phyloP scores from a whole-genome alignment of 2,329 filamentous ascomycete genomes.

The Calonectria multiphialidica region DNA sequence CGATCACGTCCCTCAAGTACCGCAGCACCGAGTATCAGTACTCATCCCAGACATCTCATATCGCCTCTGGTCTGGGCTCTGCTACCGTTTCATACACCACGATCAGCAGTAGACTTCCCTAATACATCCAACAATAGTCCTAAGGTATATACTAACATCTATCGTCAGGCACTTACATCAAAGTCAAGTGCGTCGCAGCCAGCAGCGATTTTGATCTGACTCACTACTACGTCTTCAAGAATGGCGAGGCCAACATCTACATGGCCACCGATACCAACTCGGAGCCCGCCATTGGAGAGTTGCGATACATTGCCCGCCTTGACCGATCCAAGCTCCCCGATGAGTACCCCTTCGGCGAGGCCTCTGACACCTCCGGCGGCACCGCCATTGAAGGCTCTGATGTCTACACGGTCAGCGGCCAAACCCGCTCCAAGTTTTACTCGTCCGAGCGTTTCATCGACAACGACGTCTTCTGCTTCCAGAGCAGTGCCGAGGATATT shows the following conservation, averaged over 20 bases:
- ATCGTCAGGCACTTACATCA: constrained; percentile 60
- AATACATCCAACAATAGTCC: neutral
- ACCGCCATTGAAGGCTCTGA: constrained; percentile 69
- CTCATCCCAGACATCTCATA: constrained; percentile 50
- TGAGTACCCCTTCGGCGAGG: constrained; percentile 66
- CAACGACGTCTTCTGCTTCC: constrained; percentile 73
- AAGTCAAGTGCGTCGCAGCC: constrained; percentile 70
- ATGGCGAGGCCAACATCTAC: constrained; percentile 71
- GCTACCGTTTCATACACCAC: constrained; percentile 65
- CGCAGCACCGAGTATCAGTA: constrained; percentile 71
- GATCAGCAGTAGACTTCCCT: constrained; percentile 41
- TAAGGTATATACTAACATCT: constrained; percentile 1
- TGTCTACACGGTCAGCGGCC: constrained; percentile 69
- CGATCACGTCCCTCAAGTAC: constrained; percentile 73
- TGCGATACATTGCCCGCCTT: constrained; percentile 74
- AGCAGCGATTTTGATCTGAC: constrained; percentile 61
- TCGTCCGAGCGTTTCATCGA: constrained; percentile 78
- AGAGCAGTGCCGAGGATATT: constrained; percentile 57
- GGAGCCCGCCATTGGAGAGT: constrained; percentile 68
- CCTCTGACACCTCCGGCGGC: constrained; percentile 66
- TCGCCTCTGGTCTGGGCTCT: constrained; percentile 57
- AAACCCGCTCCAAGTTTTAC: constrained; percentile 79
- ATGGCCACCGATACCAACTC: constrained; percentile 73
- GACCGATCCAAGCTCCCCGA: constrained; percentile 61
- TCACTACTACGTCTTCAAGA: constrained; percentile 72